Base-by-base conservation (phyloP, 2,329 filamentous ascomycete species). In the Alternaria triticimaculans region DNA sequence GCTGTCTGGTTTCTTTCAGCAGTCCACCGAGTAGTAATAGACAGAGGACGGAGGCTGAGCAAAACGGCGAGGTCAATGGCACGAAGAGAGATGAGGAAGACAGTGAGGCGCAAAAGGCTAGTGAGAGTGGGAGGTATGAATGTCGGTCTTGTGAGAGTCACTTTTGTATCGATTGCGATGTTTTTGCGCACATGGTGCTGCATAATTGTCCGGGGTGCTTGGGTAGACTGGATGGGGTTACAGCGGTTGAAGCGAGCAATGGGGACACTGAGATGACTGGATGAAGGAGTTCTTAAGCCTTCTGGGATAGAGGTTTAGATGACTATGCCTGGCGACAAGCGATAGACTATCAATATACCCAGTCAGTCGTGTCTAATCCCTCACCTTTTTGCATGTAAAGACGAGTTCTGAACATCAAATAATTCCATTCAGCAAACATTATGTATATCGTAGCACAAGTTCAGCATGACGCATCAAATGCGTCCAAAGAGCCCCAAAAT, bases 101-200 rank as follows among this genome's bases (percentile, higher is more conserved):
- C 5, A 68, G 65, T 72, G 82, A 74, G 72, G 70, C 69, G 72
- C 79, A 74, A 72, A 79, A 73, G 59, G 71, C 94, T 46, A 95
- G 92, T 78, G 93, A 96, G 82, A 96, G 92, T 76, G 90, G 91
- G 51, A 85, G 96, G 55, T 99, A 99, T 78, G 92, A 92, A 63
- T 99, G 96, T 78, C 88, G 91, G 70, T 89, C 90, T n/a, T 99
- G 96, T 80, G 82, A 87, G 4, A 90, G 92, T 63, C 95, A 98
- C 81, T 99, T 98, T 78, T 99, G 96, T 84, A 96, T 99, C 69
- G 96, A 99, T 79, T 99, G 96, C 79, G 96, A 99, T 79, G 89
- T 97, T 23, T 97, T 96, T 82, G 92, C 93, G 23, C 96, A 99
- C 78, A 94, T 97, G 82, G 89, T 96, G 12, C 87, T 97, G 55